Conservation (phyloP, 2,329 filamentous ascomycete species). For the Plenodomus tracheiphilus region DNA sequence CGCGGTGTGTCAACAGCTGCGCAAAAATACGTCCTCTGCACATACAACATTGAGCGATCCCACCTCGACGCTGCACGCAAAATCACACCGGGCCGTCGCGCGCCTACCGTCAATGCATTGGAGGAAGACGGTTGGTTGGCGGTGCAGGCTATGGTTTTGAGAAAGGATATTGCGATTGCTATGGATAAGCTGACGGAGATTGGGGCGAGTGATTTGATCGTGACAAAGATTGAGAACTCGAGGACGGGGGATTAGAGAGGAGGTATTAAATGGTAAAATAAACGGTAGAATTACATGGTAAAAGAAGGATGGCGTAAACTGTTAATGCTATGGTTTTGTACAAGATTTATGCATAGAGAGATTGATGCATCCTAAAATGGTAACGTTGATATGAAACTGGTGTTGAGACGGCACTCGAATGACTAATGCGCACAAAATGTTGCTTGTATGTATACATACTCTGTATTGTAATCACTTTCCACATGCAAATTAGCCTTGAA, state of each 20-base stretch:
- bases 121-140: slow-evolving; percentile 92
- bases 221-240: slow-evolving; percentile 83
- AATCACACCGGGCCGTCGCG: slow-evolving; percentile 91
- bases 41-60: slow-evolving; percentile 85
- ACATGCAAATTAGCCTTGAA: too few relatives aligned
- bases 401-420: too few relatives aligned
- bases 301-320: too few relatives aligned
- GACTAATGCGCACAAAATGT: too few relatives aligned
- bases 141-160: slow-evolving; percentile 91
- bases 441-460: too few relatives aligned
- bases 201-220: slow-evolving; percentile 83
- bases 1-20: slow-evolving; percentile 59
- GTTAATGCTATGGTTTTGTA: too few relatives aligned
- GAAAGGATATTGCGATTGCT: slow-evolving; percentile 78
- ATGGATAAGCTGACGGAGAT: slow-evolving; percentile 82
- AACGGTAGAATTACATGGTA: too few relatives aligned
- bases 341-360: too few relatives aligned
- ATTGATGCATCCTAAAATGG: too few relatives aligned
- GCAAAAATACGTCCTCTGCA: slow-evolving; percentile 90
- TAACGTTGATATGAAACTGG: too few relatives aligned
- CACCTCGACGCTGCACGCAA: slow-evolving; percentile 68
- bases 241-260: slow-evolving; percentile 26
- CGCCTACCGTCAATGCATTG: slow-evolving; percentile 86
- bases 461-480: too few relatives aligned
- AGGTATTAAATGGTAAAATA: neutral